Evolutionary conservation across 2,329 filamentous ascomycete genomes (phyloP).

Genomic region (Talaromyces sp.): DNA sequence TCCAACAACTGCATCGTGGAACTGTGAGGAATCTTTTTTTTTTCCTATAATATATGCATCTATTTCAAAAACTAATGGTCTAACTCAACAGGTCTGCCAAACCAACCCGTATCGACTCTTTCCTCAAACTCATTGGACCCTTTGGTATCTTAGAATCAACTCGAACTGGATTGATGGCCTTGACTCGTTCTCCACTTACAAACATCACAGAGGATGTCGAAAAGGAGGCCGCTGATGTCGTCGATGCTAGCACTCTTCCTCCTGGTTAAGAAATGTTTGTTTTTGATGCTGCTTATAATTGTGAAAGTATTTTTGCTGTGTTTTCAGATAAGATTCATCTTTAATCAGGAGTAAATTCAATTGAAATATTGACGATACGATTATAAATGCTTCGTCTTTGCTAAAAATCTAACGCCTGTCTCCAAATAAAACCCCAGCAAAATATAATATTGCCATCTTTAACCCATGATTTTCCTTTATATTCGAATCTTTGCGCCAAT

Average conservation of each 20-base stretch:
- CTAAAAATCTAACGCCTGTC: background rate
- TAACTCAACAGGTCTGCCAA: conserved; percentile 67
- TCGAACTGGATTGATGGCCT: conserved; percentile 91
- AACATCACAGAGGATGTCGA: conserved; percentile 64
- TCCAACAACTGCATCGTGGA: conserved; percentile 98
- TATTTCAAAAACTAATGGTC: conserved; percentile 6
- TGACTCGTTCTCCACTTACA: conserved; percentile 85
- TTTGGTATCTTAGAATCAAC: conserved; percentile 97
- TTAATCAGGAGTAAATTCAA: background rate
- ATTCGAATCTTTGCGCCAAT: conserved; percentile 60
- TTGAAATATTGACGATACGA: background rate
- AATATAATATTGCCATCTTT: background rate
- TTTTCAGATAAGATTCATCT: background rate
- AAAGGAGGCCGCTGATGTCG: conserved; percentile 90
- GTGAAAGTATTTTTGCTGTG: background rate
- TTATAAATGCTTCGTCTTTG: background rate
- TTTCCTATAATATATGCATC: background rate
- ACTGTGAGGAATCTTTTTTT: conserved; percentile 56
- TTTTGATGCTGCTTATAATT: background rate
- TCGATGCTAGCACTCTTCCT: conserved; percentile 88
- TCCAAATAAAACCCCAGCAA: background rate
- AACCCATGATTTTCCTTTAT: background rate
- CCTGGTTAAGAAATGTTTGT: conserved; percentile 61
- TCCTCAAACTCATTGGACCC: conserved; percentile 88
- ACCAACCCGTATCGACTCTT: conserved; percentile 87